Evolutionary conservation across 2,329 filamentous ascomycete genomes (phyloP), one percentile per base, ranked within the genome.

Genomic region (Fusarium nurragi): DNA sequence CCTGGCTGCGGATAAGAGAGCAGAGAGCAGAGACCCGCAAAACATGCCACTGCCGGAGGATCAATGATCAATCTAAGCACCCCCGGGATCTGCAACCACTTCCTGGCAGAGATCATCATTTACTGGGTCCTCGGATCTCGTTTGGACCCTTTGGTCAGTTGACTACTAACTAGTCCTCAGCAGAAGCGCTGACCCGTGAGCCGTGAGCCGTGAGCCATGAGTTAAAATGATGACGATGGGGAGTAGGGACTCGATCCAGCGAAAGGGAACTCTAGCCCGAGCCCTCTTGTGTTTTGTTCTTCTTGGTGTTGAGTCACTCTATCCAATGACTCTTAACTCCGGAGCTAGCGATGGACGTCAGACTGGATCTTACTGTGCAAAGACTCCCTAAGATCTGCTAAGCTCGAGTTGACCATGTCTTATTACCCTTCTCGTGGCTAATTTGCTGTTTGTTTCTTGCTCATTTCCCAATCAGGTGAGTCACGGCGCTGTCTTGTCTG

Each of bases 261-360:
- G 28, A 46, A 54, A 36, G 22, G 30, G 14, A 32, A 10, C 19
- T n/a, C 23, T 41, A 55, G 18, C 28, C 46, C 52, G 39, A 48
- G 28, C 11, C 32, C 22, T 37, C 26, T 43, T 32, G 19, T 34
- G 28, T 41, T 30, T 41, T 61, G 21, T 36, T 18, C 18, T 40
- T n/a, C 41, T 18, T 30, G 12, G 28, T 60, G 25, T 32, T 44
- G 37, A 28, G 25, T 48, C 18, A 11, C 26, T 56, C 32, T 43
- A 21, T 14, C 43, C 32, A 44, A 13, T 43, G 7, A 44, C 38
- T 30, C 64, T 68, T 68, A 71, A 70, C 51, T 71, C 68, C 68
- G 68, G 53, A 41, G 28, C 32, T 50, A 39, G 66, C 64, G 66
- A 54, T 39, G 49, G 56, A 28, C 14, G 52, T 52, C 53, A 61